A percentile compares a stretch with the other conserved stretches of the same genome.
Evolutionary conservation across 2,329 filamentous ascomycete genomes (phyloP).

Genomic region (Plectosphaerella cucumerina): DNA sequence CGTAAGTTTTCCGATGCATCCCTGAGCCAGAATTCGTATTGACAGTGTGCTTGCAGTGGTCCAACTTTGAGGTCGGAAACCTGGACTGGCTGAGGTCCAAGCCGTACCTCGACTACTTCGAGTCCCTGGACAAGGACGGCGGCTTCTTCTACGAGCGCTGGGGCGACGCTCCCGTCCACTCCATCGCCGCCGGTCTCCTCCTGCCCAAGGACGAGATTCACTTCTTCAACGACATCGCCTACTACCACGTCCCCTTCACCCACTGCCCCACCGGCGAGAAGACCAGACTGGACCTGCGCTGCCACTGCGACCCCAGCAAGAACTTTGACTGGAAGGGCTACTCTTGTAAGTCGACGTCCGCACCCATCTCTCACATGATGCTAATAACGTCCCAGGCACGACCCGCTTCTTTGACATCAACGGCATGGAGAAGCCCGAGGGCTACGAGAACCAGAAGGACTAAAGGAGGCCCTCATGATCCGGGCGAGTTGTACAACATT

Average conservation of each 20-base stretch:
- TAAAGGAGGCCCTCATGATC: slow-evolving; percentile 21
- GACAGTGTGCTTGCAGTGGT: slow-evolving; percentile 63
- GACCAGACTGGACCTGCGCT: slow-evolving; percentile 77
- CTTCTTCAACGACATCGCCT: slow-evolving; percentile 98
- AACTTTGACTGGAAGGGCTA: slow-evolving; percentile 99
- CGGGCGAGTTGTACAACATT: slow-evolving; percentile 5
- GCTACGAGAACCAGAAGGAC: slow-evolving; percentile 70
- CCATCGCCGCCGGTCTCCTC: slow-evolving; percentile 85
- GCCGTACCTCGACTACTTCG: slow-evolving; percentile 87
- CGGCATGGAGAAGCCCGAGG: slow-evolving; percentile 74
- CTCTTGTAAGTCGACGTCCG: slow-evolving; percentile 65
- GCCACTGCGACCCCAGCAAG: slow-evolving; percentile 89
- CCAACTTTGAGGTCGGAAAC: slow-evolving; percentile 96
- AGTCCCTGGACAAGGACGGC: slow-evolving; percentile 80
- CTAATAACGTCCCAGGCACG: slow-evolving; percentile 55
- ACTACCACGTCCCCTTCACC: slow-evolving; percentile 96
- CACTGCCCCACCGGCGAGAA: slow-evolving; percentile 94
- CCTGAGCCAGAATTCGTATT: slow-evolving; percentile 1
- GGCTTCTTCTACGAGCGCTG: slow-evolving; percentile 99
- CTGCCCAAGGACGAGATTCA: slow-evolving; percentile 92
- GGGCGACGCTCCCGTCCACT: slow-evolving; percentile 97
- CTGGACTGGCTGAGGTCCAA: slow-evolving; percentile 89
- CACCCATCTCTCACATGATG: too few relatives aligned
- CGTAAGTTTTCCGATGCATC: slow-evolving; percentile 46
- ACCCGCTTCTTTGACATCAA: slow-evolving; percentile 82